Conservation (phyloP, 352 stramenopile species). For the Phytophthora europaea region DNA sequence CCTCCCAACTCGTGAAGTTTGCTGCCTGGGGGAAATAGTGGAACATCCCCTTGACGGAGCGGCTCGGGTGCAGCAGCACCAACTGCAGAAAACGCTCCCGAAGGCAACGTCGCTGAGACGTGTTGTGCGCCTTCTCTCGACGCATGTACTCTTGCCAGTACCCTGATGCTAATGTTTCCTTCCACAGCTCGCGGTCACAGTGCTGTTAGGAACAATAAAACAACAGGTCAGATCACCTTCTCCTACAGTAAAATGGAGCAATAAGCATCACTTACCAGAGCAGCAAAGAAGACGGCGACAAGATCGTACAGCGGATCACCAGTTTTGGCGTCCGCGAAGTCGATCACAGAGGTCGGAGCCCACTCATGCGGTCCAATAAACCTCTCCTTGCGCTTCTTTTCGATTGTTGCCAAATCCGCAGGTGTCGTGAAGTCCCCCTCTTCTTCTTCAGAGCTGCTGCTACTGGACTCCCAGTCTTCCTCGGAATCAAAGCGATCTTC, state of each 20-base stretch:
- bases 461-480: slow-evolving; percentile 65
- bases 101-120: slow-evolving; percentile 41
- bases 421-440: slow-evolving; percentile 36
- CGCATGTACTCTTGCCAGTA: slow-evolving; percentile 84
- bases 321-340: slow-evolving; percentile 90
- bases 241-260: slow-evolving; percentile 1
- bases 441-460: slow-evolving; percentile 59
- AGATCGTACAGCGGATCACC: slow-evolving; percentile 91
- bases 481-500: slow-evolving; percentile 34
- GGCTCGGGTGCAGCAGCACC: slow-evolving; percentile 83
- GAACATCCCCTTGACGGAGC: slow-evolving; percentile 73
- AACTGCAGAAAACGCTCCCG: slow-evolving; percentile 80
- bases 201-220: slow-evolving; percentile 54
- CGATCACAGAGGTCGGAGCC: slow-evolving; percentile 79
- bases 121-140: slow-evolving; percentile 37
- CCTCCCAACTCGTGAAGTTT: slow-evolving; percentile 59
- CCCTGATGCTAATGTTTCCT: slow-evolving; percentile 55
- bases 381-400: slow-evolving; percentile 52
- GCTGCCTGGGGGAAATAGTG: slow-evolving; percentile 68
- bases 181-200: slow-evolving; percentile 72
- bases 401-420: slow-evolving; percentile 30
- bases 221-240: slow-evolving; percentile 12
- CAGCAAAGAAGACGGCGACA: slow-evolving; percentile 82
- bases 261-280: slow-evolving; percentile 58
- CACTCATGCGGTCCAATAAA: slow-evolving; percentile 68